phyloP scores from a whole-genome alignment of 2,329 filamentous ascomycete genomes.

The Xylaria sp. region DNA sequence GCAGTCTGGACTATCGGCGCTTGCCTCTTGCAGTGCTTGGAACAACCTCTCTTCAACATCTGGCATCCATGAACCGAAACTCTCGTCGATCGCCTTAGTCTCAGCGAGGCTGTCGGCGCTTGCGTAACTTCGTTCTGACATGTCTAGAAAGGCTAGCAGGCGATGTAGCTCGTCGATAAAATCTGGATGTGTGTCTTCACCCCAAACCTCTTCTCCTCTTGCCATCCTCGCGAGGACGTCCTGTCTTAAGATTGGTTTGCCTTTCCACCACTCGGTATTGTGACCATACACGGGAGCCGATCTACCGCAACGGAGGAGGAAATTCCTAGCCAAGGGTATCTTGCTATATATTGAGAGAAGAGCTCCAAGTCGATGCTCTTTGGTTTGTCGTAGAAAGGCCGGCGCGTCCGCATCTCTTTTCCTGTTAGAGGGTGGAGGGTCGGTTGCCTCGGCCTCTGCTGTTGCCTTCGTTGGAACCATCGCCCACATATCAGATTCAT shows the following conservation, averaged over 20 bases:
- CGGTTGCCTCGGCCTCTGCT: slow-evolving; percentile 48
- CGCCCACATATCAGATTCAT: slow-evolving; percentile 68
- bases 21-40: slow-evolving; percentile 42
- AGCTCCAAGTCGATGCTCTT: slow-evolving; percentile 60
- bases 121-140: slow-evolving; percentile 69
- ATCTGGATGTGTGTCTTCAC: slow-evolving; percentile 50
- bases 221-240: slow-evolving; percentile 52
- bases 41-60: slow-evolving; percentile 59
- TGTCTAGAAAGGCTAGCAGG: slow-evolving; percentile 71
- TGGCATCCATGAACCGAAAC: slow-evolving; percentile 52
- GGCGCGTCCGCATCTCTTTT: slow-evolving; percentile 58
- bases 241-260: slow-evolving; percentile 60
- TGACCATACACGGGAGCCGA: slow-evolving; percentile 63
- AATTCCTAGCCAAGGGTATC: slow-evolving; percentile 68
- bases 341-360: slow-evolving; percentile 69
- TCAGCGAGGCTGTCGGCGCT: slow-evolving; percentile 62
- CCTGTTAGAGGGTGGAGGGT: slow-evolving; percentile 57
- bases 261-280: slow-evolving; percentile 71
- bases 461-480: slow-evolving; percentile 60
- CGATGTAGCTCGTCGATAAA: slow-evolving; percentile 69
- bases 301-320: slow-evolving; percentile 59
- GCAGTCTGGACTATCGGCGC: slow-evolving; percentile 35
- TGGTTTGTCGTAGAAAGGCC: slow-evolving; percentile 60
- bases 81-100: slow-evolving; percentile 50
- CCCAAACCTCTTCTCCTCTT: slow-evolving; percentile 49